Conservation (phyloP, 768 basidiomycete genomes). For the Jaapia argillacea region DNA sequence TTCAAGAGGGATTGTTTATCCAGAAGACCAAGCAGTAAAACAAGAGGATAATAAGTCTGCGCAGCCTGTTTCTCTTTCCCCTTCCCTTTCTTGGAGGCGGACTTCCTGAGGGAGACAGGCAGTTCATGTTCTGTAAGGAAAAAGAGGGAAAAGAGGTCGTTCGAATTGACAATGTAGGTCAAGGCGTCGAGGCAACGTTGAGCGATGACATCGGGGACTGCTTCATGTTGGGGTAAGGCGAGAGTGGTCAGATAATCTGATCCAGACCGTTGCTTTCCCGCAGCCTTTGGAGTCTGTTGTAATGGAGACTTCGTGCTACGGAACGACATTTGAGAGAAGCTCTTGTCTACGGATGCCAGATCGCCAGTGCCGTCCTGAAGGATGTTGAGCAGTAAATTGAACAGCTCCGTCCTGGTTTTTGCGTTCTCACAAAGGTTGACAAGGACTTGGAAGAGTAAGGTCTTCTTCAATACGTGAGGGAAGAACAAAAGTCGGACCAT, state of each 20-base stretch:
- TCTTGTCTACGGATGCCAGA: slow-evolving; percentile 83
- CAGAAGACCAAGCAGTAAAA: slow-evolving; percentile 77
- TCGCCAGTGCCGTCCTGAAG: slow-evolving; percentile 94
- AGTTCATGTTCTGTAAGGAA: slow-evolving; percentile 96
- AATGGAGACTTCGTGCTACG: slow-evolving; percentile 41
- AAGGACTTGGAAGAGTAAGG: slow-evolving; percentile 77
- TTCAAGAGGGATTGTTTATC: slow-evolving; percentile 81
- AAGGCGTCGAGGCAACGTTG: slow-evolving; percentile 92
- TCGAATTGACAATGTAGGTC: slow-evolving; percentile 76
- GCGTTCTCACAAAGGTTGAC: slow-evolving; percentile 94
- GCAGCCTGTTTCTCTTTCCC: slow-evolving; percentile 84
- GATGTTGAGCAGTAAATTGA: slow-evolving; percentile 90
- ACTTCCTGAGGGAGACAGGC: slow-evolving; percentile 62
- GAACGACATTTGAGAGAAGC: slow-evolving; percentile 86
- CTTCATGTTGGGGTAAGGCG: slow-evolving; percentile 52
- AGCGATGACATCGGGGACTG: slow-evolving; percentile 86
- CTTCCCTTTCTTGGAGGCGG: slow-evolving; percentile 78
- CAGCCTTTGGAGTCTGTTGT: slow-evolving; percentile 31
- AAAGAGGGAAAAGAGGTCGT: slow-evolving; percentile 79
- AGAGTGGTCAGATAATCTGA: slow-evolving; percentile 42
- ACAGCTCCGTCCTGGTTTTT: slow-evolving; percentile 83
- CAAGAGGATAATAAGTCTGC: slow-evolving; percentile 85
- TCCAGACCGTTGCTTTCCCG: slow-evolving; percentile 61
- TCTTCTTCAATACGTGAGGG: slow-evolving; percentile 85
- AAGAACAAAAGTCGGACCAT: slow-evolving; percentile 93